Evolutionary conservation across 345 rosid species (phyloP), one percentile per base, ranked within the genome.

Genomic region (Populus davidiana): DNA sequence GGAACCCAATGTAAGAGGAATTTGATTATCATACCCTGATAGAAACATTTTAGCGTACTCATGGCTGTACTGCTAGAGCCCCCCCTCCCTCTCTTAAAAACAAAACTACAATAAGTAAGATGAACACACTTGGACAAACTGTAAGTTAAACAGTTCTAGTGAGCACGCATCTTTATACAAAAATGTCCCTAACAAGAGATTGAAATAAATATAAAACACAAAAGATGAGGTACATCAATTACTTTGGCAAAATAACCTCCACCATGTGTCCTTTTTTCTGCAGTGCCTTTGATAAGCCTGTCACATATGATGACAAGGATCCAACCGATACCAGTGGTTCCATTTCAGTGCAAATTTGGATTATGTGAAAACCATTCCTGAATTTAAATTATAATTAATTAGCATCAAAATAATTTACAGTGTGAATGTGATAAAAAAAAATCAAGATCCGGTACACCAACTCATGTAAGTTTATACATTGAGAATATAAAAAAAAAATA

Each of bases 321-420:
- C 96, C 94, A 78, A 86, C 83, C 39, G 85, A 83, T 44, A 90
- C 89, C 77, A 93, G 49, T 14, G 96, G 96, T 82, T 82, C 91
- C 96, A 93, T 91, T 87, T 93, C 98, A 36, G 96, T 87, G 84
- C 98, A 91, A 29, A 93, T 90, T 79, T 93, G 94, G 86, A 93
- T 77, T 80, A 91, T 86, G 59, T 91, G 94, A 82, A 84, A 84
- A 78, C 87, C 83, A 61, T 77, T 83, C 92, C 98, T 93, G 92
- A n/a, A 79, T 79, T 38, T 27, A 81, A 66, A 71, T 38, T 69
- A 79, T 6, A 81, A 23, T 43, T 41, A 2, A 66, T 8, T 9
- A 31, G 47, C 8, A 73, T 62, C 50, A 44, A 44, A 44, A 3
- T 44, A 44, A 13, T 44, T 44, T 12, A 13, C 18, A 13, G 50